Evolutionary conservation across 257 asterid species (phyloP), one percentile per base, ranked within the genome.

Genomic region (Penstemon davidsonii): DNA sequence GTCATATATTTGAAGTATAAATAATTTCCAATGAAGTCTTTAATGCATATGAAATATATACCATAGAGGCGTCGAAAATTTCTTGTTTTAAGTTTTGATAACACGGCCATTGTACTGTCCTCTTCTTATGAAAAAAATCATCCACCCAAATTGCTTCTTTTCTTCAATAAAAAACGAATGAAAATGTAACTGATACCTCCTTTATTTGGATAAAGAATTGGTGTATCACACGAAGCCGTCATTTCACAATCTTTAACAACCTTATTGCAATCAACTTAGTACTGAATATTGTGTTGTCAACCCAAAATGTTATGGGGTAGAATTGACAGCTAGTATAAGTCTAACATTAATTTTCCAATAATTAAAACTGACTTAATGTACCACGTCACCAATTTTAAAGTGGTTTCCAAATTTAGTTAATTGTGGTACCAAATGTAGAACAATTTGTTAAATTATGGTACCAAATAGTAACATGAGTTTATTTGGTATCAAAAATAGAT

Each of bases 71-170:
- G 76, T 41, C 76, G 76, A 85, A 85, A 76, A 68, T 44, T 41
- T 51, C 68, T n/a, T 6, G 58, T 57, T 62, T 80, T 69, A 90
- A 56, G 87, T 79, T 82, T 90, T 93, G 62, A 86, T 79, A 73
- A 77, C 84, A 4, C 95, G 90, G 41, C 99, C 99, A 81, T 83
- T 91, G 87, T 94, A 94, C 80, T 78, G 93, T 55, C 93, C 99
- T 82, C 96, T 91, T 80, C 88, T 84, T 68, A 94, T 75, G 70
- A 91, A 93, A 69, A 91, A 91, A 76, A 88, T 88, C 97, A 12
- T 91, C 91, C 72, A 87, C 90, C 82, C 86, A 95, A 25, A 91
- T 75, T 3, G 81, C 18, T 15, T 15, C 18, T 15, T 68, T 73
- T 82, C 99, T 94, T 76, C 56, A 68, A 25, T 57, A 51, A 64